phyloP scores from a whole-genome alignment of 176 grass and related monocot genomes.

The Chrysopogon serrulatus region DNA sequence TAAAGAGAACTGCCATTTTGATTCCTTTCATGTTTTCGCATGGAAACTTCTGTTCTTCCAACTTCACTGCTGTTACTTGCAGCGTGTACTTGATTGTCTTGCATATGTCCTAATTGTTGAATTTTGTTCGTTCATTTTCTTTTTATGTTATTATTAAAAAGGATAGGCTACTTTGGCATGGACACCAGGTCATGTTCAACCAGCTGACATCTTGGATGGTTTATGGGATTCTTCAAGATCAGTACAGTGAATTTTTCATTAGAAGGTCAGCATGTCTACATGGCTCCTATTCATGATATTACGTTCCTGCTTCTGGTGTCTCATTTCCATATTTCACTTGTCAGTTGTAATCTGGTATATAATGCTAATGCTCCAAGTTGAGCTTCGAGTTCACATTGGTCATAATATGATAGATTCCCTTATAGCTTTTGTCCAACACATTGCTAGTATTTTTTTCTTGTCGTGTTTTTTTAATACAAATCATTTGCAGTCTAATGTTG shows the following conservation, averaged over 20 bases:
- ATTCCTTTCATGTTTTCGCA: conserved; percentile 17
- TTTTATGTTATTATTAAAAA: conserved; percentile 32
- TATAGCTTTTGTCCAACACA: neutral
- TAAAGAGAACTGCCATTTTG: neutral
- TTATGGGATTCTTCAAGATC: conserved; percentile 99
- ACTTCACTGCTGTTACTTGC: neutral
- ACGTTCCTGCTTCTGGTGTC: neutral
- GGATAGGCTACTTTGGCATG: conserved; percentile 95
- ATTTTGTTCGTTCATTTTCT: conserved; percentile 17
- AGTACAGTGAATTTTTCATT: conserved; percentile 89
- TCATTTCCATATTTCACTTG: neutral
- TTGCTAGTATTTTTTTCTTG: neutral
- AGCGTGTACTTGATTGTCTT: neutral
- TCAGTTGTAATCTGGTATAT: neutral
- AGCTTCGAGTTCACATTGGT: neutral
- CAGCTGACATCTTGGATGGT: conserved; percentile 96
- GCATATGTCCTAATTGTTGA: neutral
- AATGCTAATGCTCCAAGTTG: neutral
- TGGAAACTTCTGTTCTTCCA: neutral
- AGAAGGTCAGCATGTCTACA: conserved; percentile 57
- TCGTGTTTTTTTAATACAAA: neutral
- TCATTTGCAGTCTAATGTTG: conserved; percentile 5
- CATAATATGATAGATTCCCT: neutral
- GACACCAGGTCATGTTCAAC: conserved; percentile 98
- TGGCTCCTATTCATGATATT: neutral